Evolutionary conservation across 352 stramenopile genomes (phyloP), one percentile per base, ranked within the genome.

Genomic region (Pythium rhizo-oryzae): DNA sequence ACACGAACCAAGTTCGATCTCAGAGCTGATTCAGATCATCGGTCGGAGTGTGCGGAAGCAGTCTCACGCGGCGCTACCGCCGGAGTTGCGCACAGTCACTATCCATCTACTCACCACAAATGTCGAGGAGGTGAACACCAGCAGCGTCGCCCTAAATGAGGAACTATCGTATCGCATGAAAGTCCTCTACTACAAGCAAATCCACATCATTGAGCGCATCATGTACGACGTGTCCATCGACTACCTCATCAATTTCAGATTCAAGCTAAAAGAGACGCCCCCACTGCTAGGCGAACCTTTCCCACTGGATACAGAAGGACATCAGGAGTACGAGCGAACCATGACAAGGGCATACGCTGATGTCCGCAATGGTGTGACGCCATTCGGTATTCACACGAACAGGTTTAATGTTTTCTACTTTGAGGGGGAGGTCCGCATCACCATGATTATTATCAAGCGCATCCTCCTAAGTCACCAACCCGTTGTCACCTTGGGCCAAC

Each of bases 181-280:
- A 24, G 50, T 57, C 15, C 21, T 57, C 7, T n/a, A 57, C 7
- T 57, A 57, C 50, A 57, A 33, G 21, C 50, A 57, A 24, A 57
- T 57, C 19, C 8, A 57, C n/a, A 33, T 8, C 8, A 57, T 57
- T 35, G 50, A 57, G 9, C 18, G 50, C 8, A 57, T 57, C 25
- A 57, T 57, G 50, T 57, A 57, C 25, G 50, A 57, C 37, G 50
- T 57, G 23, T 57, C 50, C 8, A 39, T 57, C 25, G 50, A 57
- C 19, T 57, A 57, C 25, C 24, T 57, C 18, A 57, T 57, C 50
- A 57, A 57, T n/a, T 57, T 57, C 50, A 30, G 50, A 37, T 57
- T 57, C 50, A 57, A 57, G 25, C 50, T 57, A 7, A 33, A 39
- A 6, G 50, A 57, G 25, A 57, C 50, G 8, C 50, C 50, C 7